phyloP scores from a whole-genome alignment of 2,329 filamentous ascomycete genomes.

The Cladobotryum mycophilum region DNA sequence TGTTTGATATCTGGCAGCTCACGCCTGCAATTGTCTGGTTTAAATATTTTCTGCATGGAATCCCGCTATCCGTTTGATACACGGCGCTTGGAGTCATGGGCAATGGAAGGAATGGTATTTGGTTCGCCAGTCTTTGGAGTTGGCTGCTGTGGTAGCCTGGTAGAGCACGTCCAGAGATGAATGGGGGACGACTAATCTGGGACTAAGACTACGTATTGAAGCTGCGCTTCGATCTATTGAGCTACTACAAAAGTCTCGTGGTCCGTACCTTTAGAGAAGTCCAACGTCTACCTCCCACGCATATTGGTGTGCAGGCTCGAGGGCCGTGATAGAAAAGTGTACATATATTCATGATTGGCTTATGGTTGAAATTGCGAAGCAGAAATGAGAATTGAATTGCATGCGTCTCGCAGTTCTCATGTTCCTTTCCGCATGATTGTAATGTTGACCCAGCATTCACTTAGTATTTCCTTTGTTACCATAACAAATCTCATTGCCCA shows the following conservation, averaged over 20 bases:
- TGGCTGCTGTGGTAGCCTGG: constrained; percentile 24
- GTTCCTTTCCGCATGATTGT: constrained; percentile 8
- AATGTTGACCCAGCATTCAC: not conserved
- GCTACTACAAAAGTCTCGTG: not conserved
- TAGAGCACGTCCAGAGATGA: constrained; percentile 2
- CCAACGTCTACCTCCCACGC: constrained; percentile 8
- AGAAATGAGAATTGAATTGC: constrained; percentile 26
- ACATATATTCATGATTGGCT: constrained; percentile 35
- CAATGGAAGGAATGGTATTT: constrained; percentile 27
- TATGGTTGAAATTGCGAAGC: constrained; percentile 22
- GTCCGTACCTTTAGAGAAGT: not conserved
- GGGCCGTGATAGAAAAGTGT: constrained; percentile 31
- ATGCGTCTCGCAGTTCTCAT: constrained; percentile 16
- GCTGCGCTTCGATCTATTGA: constrained; percentile 12
- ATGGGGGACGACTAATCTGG: not conserved
- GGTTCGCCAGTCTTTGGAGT: constrained; percentile 31
- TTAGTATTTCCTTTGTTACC: too few species aligned
- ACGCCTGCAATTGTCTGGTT: constrained; percentile 24
- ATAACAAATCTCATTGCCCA: too few species aligned
- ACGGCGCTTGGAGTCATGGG: constrained; percentile 36
- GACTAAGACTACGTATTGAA: constrained; percentile 6
- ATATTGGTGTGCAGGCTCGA: constrained; percentile 1
- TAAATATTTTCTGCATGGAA: constrained; percentile 30
- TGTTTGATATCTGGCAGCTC: constrained; percentile 21
- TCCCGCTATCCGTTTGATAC: constrained; percentile 30